phyloP scores from a whole-genome alignment of 805 yeast species.

The Candida peoriensis region DNA sequence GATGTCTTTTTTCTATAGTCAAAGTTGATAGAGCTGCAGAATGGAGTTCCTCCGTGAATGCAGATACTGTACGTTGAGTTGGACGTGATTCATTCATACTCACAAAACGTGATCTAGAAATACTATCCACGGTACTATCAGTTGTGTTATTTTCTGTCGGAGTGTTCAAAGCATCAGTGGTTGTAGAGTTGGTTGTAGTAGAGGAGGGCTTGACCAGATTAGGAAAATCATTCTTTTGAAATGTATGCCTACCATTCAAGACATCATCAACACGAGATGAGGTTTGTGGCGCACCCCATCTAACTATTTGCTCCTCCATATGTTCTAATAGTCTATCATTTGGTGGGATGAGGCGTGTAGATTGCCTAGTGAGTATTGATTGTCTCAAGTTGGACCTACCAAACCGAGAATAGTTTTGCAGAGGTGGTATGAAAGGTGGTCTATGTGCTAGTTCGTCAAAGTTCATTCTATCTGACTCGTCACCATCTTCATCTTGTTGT shows the following conservation, averaged over 20 bases:
- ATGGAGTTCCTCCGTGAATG: too few species aligned
- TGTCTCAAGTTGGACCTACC: slow-evolving; percentile 23
- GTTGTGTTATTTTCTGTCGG: slow-evolving; percentile 4
- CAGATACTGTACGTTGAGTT: too few species aligned
- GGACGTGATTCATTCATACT: neutral
- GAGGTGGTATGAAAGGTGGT: slow-evolving; percentile 18
- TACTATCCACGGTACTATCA: slow-evolving; percentile 11
- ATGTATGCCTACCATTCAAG: slow-evolving; percentile 30
- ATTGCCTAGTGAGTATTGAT: slow-evolving; percentile 25
- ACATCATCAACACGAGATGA: slow-evolving; percentile 24
- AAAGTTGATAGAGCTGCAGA: too few species aligned
- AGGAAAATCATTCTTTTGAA: slow-evolving; percentile 21
- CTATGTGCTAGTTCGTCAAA: slow-evolving; percentile 13
- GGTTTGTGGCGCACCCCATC: slow-evolving; percentile 31
- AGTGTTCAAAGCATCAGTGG: neutral
- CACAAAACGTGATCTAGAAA: slow-evolving; percentile 10
- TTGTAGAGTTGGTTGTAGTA: neutral
- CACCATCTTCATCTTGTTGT: slow-evolving; percentile 1
- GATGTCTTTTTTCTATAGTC: too few species aligned
- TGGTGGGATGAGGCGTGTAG: slow-evolving; percentile 24
- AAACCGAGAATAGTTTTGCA: slow-evolving; percentile 9
- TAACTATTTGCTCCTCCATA: slow-evolving; percentile 32
- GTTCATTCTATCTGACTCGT: neutral
- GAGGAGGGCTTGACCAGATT: too few species aligned
- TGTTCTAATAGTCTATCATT: slow-evolving; percentile 21